Conservation (phyloP, 1,284 basidiomycete genomes). For the Ceratobasidium sp. region DNA sequence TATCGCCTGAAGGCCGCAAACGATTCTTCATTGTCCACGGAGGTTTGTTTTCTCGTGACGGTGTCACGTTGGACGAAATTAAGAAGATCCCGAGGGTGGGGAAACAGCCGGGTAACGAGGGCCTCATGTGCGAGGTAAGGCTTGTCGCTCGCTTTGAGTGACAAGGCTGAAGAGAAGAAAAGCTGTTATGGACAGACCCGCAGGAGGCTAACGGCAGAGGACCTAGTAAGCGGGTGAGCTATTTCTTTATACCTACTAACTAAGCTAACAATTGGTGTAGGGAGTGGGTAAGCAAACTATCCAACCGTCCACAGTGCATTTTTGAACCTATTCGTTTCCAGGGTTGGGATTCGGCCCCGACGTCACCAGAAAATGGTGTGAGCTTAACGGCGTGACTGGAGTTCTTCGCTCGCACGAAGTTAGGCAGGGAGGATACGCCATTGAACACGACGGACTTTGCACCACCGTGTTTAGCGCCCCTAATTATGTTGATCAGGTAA, state of each 20-base stretch:
- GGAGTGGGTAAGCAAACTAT: slow-evolving; percentile 28
- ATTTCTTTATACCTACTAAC: slow-evolving; percentile 46
- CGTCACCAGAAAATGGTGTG: slow-evolving; percentile 86
- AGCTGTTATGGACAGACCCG: slow-evolving; percentile 93
- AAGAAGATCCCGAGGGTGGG: slow-evolving; percentile 85
- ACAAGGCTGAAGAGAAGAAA: not conserved
- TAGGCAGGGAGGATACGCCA: slow-evolving; percentile 86
- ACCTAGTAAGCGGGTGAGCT: slow-evolving; percentile 87
- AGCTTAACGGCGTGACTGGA: slow-evolving; percentile 82
- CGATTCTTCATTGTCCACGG: slow-evolving; percentile 97
- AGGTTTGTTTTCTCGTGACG: slow-evolving; percentile 93
- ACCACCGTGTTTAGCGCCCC: slow-evolving; percentile 79
- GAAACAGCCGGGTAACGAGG: slow-evolving; percentile 90
- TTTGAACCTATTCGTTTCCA: slow-evolving; percentile 20
- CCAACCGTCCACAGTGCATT: slow-evolving; percentile 16
- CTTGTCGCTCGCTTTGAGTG: not conserved
- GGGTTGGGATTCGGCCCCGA: slow-evolving; percentile 96
- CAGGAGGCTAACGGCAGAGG: slow-evolving; percentile 89
- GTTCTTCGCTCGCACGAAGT: slow-evolving; percentile 98
- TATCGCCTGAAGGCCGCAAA: slow-evolving; percentile 83
- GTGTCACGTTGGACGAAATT: slow-evolving; percentile 90
- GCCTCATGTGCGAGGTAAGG: slow-evolving; percentile 79
- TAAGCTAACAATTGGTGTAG: slow-evolving; percentile 20
- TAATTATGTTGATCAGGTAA: slow-evolving; percentile 78
- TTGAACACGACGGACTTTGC: slow-evolving; percentile 88